Base-by-base conservation (phyloP, 2,329 filamentous ascomycete species). In the Colletotrichum sp. region DNA sequence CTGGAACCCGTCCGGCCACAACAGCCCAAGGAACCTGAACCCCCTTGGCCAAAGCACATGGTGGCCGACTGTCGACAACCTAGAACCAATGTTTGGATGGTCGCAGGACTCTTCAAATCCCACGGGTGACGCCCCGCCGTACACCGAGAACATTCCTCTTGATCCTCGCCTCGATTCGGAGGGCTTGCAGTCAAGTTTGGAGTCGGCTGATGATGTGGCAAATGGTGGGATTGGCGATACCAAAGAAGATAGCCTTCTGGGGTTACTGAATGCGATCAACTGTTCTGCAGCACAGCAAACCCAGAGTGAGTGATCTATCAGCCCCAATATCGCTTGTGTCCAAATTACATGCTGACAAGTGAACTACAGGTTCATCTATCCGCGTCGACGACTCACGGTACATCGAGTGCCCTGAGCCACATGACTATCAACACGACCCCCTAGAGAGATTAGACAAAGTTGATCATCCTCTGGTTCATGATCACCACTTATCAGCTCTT, bases 31-130 rank as follows among this genome's bases (percentile, higher is more conserved):
- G 52, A 72, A 55, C 62, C 69, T 4, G n/a, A 34, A 16, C 69
- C 62, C 12, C 61, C 52, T 30, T 72, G 62, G 52, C 7, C 48
- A 67, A 7, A 7, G 16, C n/a, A 16, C 34, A 24, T 48, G 36
- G 52, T 28, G 13, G 26, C 14, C 62, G 28, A 4, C 52, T 58
- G 6, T 30, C n/a, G 13, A 32, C 30, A 18, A 21, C 2, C 32
- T 34, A 14, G 10, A 67, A 16, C 52, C 52, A 24, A 67, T 67
- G 52, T 59, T 72, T 24, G 14, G n/a, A 8, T 72, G 52, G 69
- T 7, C 18, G 18, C 34, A n/a, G 30, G 34, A 48, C 16, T 16
- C 36, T 24, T 28, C 55, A 58, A 30, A 67, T 21, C 1, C 18
- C 7, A 18, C 4, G 43, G 48, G 5, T 67, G 43, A 36, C 16